These are phyloP conservation scores for Fusarium siculi DNA, from an alignment of 2,329 filamentous ascomycete species.

Conservation along the genomic window DNA sequence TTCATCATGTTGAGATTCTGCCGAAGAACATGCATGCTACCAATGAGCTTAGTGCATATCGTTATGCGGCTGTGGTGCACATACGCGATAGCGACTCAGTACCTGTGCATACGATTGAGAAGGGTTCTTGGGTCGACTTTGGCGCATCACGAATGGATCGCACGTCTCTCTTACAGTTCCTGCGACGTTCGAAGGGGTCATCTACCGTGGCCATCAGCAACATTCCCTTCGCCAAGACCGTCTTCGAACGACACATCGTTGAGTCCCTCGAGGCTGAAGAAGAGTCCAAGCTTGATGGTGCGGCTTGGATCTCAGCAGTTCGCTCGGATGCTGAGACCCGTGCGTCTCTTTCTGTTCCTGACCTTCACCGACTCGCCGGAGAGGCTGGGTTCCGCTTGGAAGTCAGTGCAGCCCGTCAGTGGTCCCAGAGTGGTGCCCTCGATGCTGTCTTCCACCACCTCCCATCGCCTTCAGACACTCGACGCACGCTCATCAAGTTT, in stretches of 20 bases:
- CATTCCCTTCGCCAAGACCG: neutral
- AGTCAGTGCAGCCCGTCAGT: neutral
- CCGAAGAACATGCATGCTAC: neutral
- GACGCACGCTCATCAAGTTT: neutral
- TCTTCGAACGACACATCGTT: neutral
- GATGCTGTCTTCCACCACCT: neutral
- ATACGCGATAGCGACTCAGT: fast-evolving
- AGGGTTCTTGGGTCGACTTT: neutral
- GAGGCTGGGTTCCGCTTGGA: neutral
- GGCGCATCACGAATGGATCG: neutral
- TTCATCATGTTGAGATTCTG: neutral
- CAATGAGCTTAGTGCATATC: neutral
- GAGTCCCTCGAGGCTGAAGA: neutral
- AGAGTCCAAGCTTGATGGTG: neutral
- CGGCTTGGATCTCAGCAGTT: neutral
- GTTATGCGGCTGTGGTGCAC: neutral
- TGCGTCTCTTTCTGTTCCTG: neutral
- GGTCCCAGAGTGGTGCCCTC: neutral
- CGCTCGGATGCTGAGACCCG: neutral
- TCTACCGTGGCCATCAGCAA: neutral
- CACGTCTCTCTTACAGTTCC: too few relatives aligned
- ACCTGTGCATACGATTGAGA: neutral
- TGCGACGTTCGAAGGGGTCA: neutral
- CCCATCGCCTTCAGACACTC: fast-evolving
- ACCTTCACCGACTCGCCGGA: neutral